phyloP scores from a whole-genome alignment of 2,329 filamentous ascomycete genomes.

The Calonectria honghensis region DNA sequence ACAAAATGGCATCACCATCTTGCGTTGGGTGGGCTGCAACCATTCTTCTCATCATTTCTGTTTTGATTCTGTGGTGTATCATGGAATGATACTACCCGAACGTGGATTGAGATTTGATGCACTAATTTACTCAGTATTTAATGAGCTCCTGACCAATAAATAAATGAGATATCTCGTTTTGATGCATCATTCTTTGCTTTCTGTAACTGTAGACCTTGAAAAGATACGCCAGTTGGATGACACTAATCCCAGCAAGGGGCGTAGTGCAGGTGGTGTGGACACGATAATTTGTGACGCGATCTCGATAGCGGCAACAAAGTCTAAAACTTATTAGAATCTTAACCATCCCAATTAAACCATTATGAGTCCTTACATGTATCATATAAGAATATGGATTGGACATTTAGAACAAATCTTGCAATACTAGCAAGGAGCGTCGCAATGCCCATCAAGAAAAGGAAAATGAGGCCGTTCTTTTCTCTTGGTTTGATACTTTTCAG shows the following conservation, averaged over 20 bases:
- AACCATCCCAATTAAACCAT: too few species aligned
- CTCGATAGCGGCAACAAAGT: slow-evolving; percentile 7
- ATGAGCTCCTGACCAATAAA: too few species aligned
- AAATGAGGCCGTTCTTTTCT: not conserved
- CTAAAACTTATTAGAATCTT: not conserved
- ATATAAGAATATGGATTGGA: slow-evolving; percentile 1
- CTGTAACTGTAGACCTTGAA: not conserved
- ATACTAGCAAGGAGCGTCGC: not conserved
- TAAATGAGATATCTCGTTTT: too few species aligned
- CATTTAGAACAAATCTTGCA: slow-evolving; percentile 6
- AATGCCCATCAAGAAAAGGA: not conserved
- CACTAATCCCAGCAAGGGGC: not conserved
- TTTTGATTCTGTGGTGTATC: too few species aligned
- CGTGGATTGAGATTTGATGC: too few species aligned
- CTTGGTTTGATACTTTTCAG: not conserved
- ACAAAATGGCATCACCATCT: too few species aligned
- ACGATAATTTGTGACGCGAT: slow-evolving; percentile 12
- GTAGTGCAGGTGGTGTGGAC: not conserved
- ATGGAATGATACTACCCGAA: too few species aligned
- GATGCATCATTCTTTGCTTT: not conserved
- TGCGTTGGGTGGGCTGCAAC: too few species aligned
- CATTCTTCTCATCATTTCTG: too few species aligned
- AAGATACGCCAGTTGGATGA: not conserved
- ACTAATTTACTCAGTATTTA: too few species aligned
- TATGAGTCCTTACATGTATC: not conserved